phyloP scores from a whole-genome alignment of 345 rosid genomes.

The Corchorus capsularis region DNA sequence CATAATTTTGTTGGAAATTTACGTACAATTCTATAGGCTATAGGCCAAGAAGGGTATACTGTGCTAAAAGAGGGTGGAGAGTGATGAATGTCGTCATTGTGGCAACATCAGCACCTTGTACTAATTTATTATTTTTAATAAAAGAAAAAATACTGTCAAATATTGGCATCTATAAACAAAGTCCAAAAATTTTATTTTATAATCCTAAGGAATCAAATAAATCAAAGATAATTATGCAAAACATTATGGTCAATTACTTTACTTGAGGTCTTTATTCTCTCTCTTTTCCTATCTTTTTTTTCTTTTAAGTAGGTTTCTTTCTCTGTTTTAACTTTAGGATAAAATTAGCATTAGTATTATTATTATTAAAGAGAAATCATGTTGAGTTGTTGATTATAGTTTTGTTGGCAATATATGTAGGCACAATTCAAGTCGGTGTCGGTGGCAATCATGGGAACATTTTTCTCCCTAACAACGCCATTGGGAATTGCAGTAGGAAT shows the following conservation, averaged over 20 bases:
- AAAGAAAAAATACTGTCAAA: no score
- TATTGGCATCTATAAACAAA: not conserved
- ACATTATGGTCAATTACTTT: no score
- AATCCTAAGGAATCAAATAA: not conserved
- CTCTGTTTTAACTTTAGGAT: no score
- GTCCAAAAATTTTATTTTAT: not conserved
- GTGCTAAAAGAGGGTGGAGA: not conserved
- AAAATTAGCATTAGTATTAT: no score
- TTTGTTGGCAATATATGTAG: constrained; percentile 19
- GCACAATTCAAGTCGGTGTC: constrained; percentile 54
- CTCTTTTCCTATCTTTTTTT: no score
- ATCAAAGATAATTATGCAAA: not conserved
- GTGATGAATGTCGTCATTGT: constrained; percentile 28
- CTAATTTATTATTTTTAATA: no score
- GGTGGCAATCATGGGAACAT: constrained; percentile 57
- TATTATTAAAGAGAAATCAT: no score
- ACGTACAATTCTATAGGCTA: no score
- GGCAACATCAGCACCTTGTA: constrained; percentile 20
- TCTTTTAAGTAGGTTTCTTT: no score
- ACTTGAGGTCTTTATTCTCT: no score
- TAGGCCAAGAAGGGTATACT: not conserved
- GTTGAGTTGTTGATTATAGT: no score
- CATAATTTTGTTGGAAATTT: not conserved
- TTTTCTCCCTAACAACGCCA: constrained; percentile 72
- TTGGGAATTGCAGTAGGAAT: constrained; percentile 67